phyloP scores from a whole-genome alignment of 768 basidiomycete genomes.

The Mycena haematopus region DNA sequence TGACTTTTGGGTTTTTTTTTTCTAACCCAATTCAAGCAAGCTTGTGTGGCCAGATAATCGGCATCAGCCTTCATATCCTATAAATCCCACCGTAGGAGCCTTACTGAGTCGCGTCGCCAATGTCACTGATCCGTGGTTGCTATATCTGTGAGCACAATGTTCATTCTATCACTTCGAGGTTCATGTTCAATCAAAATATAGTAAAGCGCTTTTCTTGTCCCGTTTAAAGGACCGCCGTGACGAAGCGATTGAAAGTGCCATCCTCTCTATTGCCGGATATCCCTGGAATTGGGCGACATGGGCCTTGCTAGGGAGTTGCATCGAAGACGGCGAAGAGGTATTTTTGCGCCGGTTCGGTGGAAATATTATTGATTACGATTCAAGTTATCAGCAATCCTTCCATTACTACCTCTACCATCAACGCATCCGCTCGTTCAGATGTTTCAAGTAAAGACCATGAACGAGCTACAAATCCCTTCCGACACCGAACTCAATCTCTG shows the following conservation, averaged over 20 bases:
- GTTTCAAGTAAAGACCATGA: conserved; percentile 89
- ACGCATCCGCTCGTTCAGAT: conserved; percentile 59
- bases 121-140: conserved; percentile 77
- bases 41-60: conserved; percentile 58
- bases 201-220: conserved; percentile 84
- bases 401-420: conserved; percentile 52
- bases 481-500: conserved; percentile 86
- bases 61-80: conserved; percentile 69
- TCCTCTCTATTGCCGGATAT: conserved; percentile 77
- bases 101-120: conserved; percentile 66
- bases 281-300: conserved; percentile 98
- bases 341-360: conserved; percentile 17
- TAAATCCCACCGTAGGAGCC: conserved; percentile 62
- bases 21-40: conserved; percentile 3
- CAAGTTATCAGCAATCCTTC: conserved; percentile 56
- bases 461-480: conserved; percentile 88
- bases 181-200: conserved; percentile 40
- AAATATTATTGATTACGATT: conserved; percentile 27
- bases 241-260: conserved; percentile 82
- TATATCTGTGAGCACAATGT: conserved; percentile 71
- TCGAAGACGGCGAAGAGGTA: conserved; percentile 89
- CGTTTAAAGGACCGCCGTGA: conserved; percentile 74
- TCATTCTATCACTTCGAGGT: conserved; percentile 4
- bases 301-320: conserved; percentile 78
- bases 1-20: conserved; percentile 17